Percentiles rank a stretch among this genome's conserved stretches.
These are phyloP conservation scores for Mucor circinelloides DNA, from an alignment of 371 early-diverging fungal species.

Conservation along the genomic window DNA sequence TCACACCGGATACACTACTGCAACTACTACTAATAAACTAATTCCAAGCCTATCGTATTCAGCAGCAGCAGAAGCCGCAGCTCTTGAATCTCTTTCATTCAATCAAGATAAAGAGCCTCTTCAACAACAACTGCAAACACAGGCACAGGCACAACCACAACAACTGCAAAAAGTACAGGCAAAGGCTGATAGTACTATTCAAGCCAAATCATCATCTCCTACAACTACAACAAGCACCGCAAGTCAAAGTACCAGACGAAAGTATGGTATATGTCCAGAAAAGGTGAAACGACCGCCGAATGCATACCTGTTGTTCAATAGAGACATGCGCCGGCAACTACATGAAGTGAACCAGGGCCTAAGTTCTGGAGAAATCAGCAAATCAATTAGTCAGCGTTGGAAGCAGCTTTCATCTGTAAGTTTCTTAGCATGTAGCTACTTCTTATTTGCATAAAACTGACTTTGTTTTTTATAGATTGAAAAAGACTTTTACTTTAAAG, in stretches of 20 bases:
- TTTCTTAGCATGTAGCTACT: neutral
- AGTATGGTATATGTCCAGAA: slow-evolving; percentile 21
- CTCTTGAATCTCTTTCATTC: slow-evolving; percentile 15
- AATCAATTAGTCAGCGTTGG: slow-evolving; percentile 62
- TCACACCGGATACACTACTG: neutral
- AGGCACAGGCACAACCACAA: too few relatives aligned
- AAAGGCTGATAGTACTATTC: neutral
- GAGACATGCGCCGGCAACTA: slow-evolving; percentile 64
- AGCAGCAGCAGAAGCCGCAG: slow-evolving; percentile 27
- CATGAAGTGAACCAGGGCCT: slow-evolving; percentile 55
- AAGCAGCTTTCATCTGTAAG: slow-evolving; percentile 39
- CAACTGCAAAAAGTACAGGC: too few relatives aligned
- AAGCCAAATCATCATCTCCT: neutral
- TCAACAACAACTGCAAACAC: neutral
- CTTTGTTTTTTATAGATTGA: slow-evolving; percentile 24
- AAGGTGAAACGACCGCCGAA: slow-evolving; percentile 66
- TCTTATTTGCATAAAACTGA: neutral
- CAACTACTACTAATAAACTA: neutral
- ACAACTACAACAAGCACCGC: neutral
- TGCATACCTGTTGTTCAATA: slow-evolving; percentile 66
- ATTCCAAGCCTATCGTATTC: slow-evolving; percentile 9
- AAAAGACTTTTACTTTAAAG: slow-evolving; percentile 39
- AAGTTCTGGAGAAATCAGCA: slow-evolving; percentile 62
- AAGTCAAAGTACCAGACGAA: slow-evolving; percentile 8
- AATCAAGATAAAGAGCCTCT: neutral